Base-by-base conservation (phyloP, 2,329 filamentous ascomycete genomes). In the Trichoderma hamatum region DNA sequence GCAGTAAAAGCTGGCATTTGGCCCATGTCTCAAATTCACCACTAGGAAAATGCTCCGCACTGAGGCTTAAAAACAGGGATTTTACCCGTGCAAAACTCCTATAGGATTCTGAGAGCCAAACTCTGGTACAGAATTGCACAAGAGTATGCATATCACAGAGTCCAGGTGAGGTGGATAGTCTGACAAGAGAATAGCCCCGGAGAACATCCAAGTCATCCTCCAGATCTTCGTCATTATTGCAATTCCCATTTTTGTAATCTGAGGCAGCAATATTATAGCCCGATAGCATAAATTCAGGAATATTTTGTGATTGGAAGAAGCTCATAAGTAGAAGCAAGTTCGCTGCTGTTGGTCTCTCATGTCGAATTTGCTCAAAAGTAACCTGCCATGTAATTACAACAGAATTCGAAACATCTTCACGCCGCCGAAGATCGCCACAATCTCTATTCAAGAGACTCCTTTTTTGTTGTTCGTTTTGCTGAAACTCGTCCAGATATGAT, bases 251-350 rank as follows among this genome's bases (percentile, higher is more conserved):
- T 21, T 21, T 9, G 5, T 3, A 49, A 10, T 46, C 11, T 5
- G 28, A 30, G 6, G 16, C n/a, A 30, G 9, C 28, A 4, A 36
- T 13, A 19, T 43, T 46, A 28, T 70, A 67, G 7, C 32, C 62
- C 34, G 61, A 67, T 19, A 73, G 62, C 34, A 71, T 69, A 49
- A 56, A 68, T 34, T 71, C 59, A 24, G 80, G 79, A n/a, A 84
- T 83, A 14, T 76, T 79, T 70, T 83, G 78, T 24, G 76, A 73
- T 61, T 84, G 78, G 72, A 82, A 85, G 71, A 81, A 80, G 76
- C 82, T 83, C 80, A 85, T 80, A 14, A 85, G 76, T 1, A 80
- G 82, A 0, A 85, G 72, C 11, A 85, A 72, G 21, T 81, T 73
- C 5, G 83, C 77, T 9, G 83, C 83, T 4, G 74, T 74, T 6